A percentile compares a stretch with the other conserved stretches of the same genome.
phyloP scores from a whole-genome alignment of 2,329 filamentous ascomycete species.

The Hortaea werneckii region DNA sequence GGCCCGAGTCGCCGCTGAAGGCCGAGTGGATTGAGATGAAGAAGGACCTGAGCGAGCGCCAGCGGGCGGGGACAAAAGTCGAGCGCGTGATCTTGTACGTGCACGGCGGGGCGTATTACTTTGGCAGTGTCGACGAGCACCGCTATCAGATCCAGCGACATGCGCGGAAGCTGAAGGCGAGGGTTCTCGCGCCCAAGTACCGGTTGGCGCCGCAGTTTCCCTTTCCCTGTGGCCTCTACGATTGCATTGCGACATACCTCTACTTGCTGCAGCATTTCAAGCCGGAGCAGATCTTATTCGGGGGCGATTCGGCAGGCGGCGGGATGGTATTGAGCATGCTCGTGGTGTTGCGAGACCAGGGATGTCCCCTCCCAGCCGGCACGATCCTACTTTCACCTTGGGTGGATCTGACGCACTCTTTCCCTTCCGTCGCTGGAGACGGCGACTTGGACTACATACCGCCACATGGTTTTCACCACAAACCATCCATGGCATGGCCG shows the following conservation, averaged over 20 bases:
- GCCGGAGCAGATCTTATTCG: slow-evolving; percentile 72
- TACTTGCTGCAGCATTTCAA: slow-evolving; percentile 68
- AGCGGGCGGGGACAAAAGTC: slow-evolving; percentile 43
- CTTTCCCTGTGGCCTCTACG: slow-evolving; percentile 84
- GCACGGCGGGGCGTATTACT: slow-evolving; percentile 90
- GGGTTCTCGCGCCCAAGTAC: slow-evolving; percentile 77
- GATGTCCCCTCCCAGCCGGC: slow-evolving; percentile 75
- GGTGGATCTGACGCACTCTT: slow-evolving; percentile 92
- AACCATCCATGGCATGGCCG: slow-evolving; percentile 84
- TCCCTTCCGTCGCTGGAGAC: slow-evolving; percentile 72
- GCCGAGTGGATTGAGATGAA: slow-evolving; percentile 98
- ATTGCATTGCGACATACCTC: slow-evolving; percentile 81
- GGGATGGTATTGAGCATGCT: slow-evolving; percentile 79
- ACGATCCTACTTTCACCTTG: slow-evolving; percentile 87
- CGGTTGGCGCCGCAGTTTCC: slow-evolving; percentile 87
- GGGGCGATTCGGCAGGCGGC: slow-evolving; percentile 86
- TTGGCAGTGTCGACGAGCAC: slow-evolving; percentile 91
- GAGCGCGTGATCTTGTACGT: slow-evolving; percentile 85
- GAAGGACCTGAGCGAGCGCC: slow-evolving; percentile 63
- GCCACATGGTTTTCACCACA: slow-evolving; percentile 76
- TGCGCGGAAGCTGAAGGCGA: slow-evolving; percentile 83
- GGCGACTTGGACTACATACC: slow-evolving; percentile 81
- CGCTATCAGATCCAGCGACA: slow-evolving; percentile 97
- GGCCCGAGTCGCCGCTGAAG: slow-evolving; percentile 53
- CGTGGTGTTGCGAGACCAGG: slow-evolving; percentile 70